Percentiles rank a stretch among this genome's conserved stretches.
These are phyloP conservation scores for Mycena citricolor DNA, from an alignment of 1,284 basidiomycete genomes.

Conservation along the genomic window DNA sequence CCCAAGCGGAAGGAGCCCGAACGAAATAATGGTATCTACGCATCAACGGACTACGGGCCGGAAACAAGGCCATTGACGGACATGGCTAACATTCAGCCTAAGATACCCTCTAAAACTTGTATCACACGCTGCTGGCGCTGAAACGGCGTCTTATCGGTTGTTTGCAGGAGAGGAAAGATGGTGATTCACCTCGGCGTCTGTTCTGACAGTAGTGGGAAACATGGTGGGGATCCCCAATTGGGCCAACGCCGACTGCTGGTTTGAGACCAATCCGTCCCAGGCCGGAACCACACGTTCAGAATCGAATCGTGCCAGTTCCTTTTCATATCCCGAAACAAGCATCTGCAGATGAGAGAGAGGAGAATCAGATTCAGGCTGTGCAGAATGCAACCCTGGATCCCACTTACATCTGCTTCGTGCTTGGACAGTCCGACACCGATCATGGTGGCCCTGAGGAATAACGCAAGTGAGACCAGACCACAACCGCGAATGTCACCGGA, in stretches of 20 bases:
- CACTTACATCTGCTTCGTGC: constrained; percentile 65
- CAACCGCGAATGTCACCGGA: constrained; percentile 4
- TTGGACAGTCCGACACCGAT: constrained; percentile 63
- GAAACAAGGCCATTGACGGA: too few species aligned
- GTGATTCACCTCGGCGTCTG: constrained; percentile 59
- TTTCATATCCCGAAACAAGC: constrained; percentile 59
- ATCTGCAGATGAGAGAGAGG: constrained; percentile 39
- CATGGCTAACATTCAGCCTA: constrained; percentile 21
- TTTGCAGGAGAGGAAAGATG: neutral
- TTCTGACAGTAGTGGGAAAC: constrained; percentile 50
- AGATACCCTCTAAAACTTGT: constrained; percentile 45
- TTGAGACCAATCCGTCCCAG: constrained; percentile 70
- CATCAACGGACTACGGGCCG: too few species aligned
- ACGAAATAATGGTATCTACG: too few species aligned
- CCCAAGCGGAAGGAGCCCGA: too few species aligned
- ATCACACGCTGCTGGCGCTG: constrained; percentile 52
- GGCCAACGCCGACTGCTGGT: constrained; percentile 66
- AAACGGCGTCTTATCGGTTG: constrained; percentile 2
- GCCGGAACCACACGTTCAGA: constrained; percentile 60
- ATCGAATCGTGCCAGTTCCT: constrained; percentile 67
- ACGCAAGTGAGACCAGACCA: neutral
- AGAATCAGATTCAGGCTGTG: too few species aligned
- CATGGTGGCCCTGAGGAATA: constrained; percentile 52
- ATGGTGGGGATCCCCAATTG: constrained; percentile 66
- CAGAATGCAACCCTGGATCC: too few species aligned